Evolutionary conservation across 202 grass and related monocot genomes (phyloP).

Genomic region (Hordeum pubiflorum): DNA sequence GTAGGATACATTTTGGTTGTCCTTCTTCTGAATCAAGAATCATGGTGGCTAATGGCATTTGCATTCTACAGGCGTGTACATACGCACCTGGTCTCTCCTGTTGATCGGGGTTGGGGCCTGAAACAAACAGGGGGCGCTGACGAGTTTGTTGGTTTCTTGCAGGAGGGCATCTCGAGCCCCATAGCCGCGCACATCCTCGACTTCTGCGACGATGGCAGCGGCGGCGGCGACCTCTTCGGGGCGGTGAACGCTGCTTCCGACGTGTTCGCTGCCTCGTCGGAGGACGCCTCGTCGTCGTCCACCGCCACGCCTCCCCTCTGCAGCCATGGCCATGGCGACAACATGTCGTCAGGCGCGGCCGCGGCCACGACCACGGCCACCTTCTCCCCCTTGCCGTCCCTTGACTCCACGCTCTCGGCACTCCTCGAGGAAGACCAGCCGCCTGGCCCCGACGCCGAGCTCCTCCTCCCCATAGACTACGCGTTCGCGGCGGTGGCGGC

Average conservation of each 20-base stretch:
- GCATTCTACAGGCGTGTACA: conserved; percentile 19
- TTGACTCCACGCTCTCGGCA: conserved; percentile 52
- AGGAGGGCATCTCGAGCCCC: conserved; percentile 85
- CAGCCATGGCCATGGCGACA: conserved; percentile 22
- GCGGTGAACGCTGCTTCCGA: conserved; percentile 22
- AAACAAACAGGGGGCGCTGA: not conserved
- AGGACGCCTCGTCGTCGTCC: conserved; percentile 42
- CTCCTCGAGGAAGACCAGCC: conserved; percentile 43
- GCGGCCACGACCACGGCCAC: not conserved
- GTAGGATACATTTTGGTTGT: not conserved
- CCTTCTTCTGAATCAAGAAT: not conserved
- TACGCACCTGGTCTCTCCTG: not conserved
- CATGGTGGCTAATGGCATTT: not conserved
- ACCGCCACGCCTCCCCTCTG: conserved; percentile 17
- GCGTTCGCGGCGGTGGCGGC: not conserved
- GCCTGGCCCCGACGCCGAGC: conserved; percentile 8
- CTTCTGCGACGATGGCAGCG: conserved; percentile 60
- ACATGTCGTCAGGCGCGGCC: not conserved
- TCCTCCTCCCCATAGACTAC: conserved; percentile 34
- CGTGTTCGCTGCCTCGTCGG: conserved; percentile 31
- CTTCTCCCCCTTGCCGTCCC: conserved; percentile 42
- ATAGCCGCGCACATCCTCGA: conserved; percentile 64
- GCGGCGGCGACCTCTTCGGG: conserved; percentile 48
- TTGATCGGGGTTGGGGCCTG: not conserved
- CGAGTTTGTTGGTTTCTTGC: conserved; percentile 6